Evolutionary conservation across 2,329 filamentous ascomycete genomes (phyloP), one percentile per base, ranked within the genome.

Genomic region (Claviceps capensis): DNA sequence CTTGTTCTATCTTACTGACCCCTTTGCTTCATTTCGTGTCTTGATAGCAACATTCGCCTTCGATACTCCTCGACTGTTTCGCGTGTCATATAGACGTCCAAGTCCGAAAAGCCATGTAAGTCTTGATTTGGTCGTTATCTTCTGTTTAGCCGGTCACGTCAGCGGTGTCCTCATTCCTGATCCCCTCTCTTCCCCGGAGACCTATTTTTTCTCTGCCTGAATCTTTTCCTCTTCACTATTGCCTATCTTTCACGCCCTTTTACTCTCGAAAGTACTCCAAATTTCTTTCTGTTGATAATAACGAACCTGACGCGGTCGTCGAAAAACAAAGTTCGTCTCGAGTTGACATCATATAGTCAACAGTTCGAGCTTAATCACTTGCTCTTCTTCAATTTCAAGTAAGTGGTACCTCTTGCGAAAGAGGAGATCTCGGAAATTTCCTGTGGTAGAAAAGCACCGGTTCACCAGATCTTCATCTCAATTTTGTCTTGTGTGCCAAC

Each of bases 1-100:
- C 74, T 76, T 68, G 72, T 72, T 73, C 74, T 72, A 76, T 78
- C 72, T 74, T 75, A 73, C 71, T 75, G 73, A 74, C 69, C 69
- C 72, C 78, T 72, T 79, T 73, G 71, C 74, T 79, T 75, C 70
- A 72, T 72, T 64, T 68, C 69, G 65, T 67, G 66, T 68, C 70
- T 72, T 76, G 75, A 74, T 72, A 72, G 67, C 70, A 69, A 67
- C 69, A 68, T 70, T 67, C 67, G 62, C 63, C 66, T 59, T 65
- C 58, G 59, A 62, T 62, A 62, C 61, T 61, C 56, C 53, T 57
- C 59, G 59, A 51, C 61, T 61, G 61, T 60, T 59, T 57, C 59
- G 54, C 56, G 52, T 58, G 57, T 57, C 61, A 63, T 58, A 55
- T 59, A 63, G 55, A 62, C 59, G 55, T 54, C 52, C 40, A 41